Conservation (phyloP, 2,329 filamentous ascomycete species). For the Fusarium sp. region DNA sequence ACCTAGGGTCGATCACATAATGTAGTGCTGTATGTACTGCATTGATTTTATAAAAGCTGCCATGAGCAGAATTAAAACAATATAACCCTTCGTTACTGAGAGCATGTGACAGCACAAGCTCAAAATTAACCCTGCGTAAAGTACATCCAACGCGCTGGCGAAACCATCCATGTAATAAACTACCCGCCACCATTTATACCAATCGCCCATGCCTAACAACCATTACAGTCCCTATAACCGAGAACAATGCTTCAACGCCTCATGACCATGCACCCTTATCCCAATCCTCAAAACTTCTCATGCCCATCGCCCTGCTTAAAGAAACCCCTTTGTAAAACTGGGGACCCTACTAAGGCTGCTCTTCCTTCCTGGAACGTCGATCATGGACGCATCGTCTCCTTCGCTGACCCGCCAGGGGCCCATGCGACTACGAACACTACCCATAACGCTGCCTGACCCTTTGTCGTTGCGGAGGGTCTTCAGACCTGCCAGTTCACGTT, state of each 20-base stretch:
- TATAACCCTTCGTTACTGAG: neutral
- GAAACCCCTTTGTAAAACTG: slow-evolving; percentile 82
- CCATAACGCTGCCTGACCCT: slow-evolving; percentile 60
- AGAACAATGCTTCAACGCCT: slow-evolving; percentile 44
- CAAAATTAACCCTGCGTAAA: slow-evolving; percentile 39
- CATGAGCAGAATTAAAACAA: neutral
- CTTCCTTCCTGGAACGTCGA: slow-evolving; percentile 73
- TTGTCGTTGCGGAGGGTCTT: slow-evolving; percentile 80
- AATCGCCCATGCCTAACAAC: slow-evolving; percentile 13
- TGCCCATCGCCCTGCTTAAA: slow-evolving; percentile 56
- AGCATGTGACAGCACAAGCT: slow-evolving; percentile 10
- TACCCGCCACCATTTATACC: slow-evolving; percentile 24
- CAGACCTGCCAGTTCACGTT: slow-evolving; percentile 87
- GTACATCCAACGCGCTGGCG: slow-evolving; percentile 29
- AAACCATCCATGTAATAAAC: slow-evolving; percentile 28
- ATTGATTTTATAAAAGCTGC: neutral
- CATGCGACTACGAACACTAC: slow-evolving; percentile 53
- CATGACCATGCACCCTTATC: slow-evolving; percentile 31
- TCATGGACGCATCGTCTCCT: slow-evolving; percentile 53
- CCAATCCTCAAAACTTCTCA: slow-evolving; percentile 16
- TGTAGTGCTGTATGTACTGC: neutral
- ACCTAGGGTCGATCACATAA: neutral
- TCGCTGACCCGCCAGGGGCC: slow-evolving; percentile 52
- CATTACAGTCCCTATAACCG: slow-evolving; percentile 28
- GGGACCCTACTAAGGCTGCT: slow-evolving; percentile 71